Percentiles rank a stretch among this genome's conserved stretches.
Conservation (phyloP, 2,329 filamentous ascomycete species). For the Phaeosphaeriaceae sp. region DNA sequence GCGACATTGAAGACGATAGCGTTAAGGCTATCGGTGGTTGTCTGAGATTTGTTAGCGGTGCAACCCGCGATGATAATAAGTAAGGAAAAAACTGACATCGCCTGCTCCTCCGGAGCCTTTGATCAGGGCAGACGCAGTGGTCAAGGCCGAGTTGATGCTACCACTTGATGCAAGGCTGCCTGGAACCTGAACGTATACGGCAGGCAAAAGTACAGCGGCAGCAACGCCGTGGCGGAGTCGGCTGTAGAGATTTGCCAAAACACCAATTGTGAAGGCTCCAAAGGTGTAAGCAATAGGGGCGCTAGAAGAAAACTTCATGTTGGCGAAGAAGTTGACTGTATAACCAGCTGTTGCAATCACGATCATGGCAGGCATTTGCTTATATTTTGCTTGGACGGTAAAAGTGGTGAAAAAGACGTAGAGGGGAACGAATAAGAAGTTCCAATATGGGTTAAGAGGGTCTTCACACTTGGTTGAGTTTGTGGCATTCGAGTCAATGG, state of each 20-base stretch:
- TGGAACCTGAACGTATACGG: slow-evolving; percentile 43
- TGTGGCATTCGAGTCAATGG: slow-evolving; percentile 53
- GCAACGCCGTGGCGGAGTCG: slow-evolving; percentile 63
- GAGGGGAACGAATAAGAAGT: slow-evolving; percentile 77
- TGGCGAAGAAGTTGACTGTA: slow-evolving; percentile 76
- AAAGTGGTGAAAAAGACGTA: slow-evolving; percentile 72
- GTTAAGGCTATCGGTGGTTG: slow-evolving; percentile 28
- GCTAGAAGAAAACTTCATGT: slow-evolving; percentile 69
- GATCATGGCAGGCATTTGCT: slow-evolving; percentile 77
- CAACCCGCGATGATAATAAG: not conserved
- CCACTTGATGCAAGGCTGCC: slow-evolving; percentile 40
- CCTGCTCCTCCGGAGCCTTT: slow-evolving; percentile 20
- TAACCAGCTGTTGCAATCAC: slow-evolving; percentile 75
- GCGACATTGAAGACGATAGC: slow-evolving; percentile 52
- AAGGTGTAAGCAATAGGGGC: slow-evolving; percentile 78
- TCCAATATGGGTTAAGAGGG: slow-evolving; percentile 58
- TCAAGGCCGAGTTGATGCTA: slow-evolving; percentile 35
- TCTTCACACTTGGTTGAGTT: slow-evolving; percentile 51
- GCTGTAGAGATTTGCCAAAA: slow-evolving; percentile 79
- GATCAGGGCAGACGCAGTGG: slow-evolving; percentile 36
- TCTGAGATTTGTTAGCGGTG: slow-evolving; percentile 14
- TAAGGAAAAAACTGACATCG: slow-evolving; percentile 20
- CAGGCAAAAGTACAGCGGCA: slow-evolving; percentile 39
- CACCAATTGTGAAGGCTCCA: slow-evolving; percentile 75
- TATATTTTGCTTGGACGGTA: slow-evolving; percentile 81